Conservation (phyloP, 2,329 filamentous ascomycete genomes). For the Aureobasidium leucospermi region DNA sequence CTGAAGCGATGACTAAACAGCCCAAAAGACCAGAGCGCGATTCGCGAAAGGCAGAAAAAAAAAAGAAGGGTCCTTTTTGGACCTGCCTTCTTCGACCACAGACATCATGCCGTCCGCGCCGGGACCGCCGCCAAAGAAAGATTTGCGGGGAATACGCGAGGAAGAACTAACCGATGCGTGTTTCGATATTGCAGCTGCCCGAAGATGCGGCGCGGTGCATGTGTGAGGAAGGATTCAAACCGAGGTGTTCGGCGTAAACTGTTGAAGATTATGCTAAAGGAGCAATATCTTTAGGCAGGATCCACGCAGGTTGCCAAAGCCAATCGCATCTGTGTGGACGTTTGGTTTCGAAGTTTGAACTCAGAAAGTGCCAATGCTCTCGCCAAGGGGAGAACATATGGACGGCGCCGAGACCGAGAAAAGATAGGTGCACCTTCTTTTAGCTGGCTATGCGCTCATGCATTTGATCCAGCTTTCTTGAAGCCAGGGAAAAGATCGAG, state of each 20-base stretch:
- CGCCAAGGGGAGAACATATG: constrained; percentile 1
- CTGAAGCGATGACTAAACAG: background rate
- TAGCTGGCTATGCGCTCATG: constrained; percentile 5
- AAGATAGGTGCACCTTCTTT: background rate
- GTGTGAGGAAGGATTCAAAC: background rate
- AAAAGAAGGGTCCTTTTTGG: background rate
- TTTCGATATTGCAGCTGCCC: background rate
- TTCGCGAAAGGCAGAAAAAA: background rate
- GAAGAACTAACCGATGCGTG: background rate
- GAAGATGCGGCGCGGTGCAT: background rate
- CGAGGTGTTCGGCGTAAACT: background rate
- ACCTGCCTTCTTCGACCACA: constrained; percentile 1
- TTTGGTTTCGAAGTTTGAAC: background rate
- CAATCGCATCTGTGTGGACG: background rate
- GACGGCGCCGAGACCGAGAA: background rate
- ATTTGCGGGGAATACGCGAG: constrained; percentile 3
- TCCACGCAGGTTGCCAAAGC: background rate
- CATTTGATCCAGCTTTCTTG: background rate
- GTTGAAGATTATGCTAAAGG: background rate
- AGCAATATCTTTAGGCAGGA: background rate
- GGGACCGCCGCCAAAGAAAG: background rate
- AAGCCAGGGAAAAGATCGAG: background rate
- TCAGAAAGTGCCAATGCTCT: background rate
- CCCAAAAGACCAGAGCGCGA: background rate
- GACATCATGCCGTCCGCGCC: constrained; percentile 4